Evolutionary conservation across 2,329 filamentous ascomycete genomes (phyloP), one percentile per base, ranked within the genome.

Genomic region (Zelopaecilomyces penicillatus): DNA sequence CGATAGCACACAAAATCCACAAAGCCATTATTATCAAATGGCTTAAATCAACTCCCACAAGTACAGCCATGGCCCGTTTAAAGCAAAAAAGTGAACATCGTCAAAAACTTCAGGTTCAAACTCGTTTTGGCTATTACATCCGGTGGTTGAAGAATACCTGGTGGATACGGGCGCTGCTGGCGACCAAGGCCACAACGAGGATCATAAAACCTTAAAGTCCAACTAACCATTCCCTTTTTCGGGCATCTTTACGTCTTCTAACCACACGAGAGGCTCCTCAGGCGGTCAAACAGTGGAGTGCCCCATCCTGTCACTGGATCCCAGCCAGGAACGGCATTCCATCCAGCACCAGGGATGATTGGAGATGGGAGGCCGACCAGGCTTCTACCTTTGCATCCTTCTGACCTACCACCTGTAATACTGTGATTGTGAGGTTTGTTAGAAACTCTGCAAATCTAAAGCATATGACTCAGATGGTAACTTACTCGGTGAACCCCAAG

Each of bases 401-500:
- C 33, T 0, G 60, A 63, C 36, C 50, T 58, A 30, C 65, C 65
- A 7, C 55, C 40, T 2, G 62, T 66, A 39, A 65, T 68, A 43
- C 66, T 67, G 33, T 4, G 29, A 27, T 4, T 4, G 9, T 6
- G 26, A 41, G n/a, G 30, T 50, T 42, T 33, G 7, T 19, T 4
- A 27, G 9, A 2, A 35, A 11, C 12, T 2, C 5, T 7, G 5
- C 5, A 9, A n/a, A 8, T 6, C 19, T 6, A 30, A 34, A 1
- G 32, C 10, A 4, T 19, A 12, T 27, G 29, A 34, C n/a, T 3
- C 30, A 32, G 4, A 19, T 19, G 19, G 19, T 30, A 5, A 54
- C 62, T 35, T 58, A 66, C 57, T 69, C 66, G 4, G 58, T 65
- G 19, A 69, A 64, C 3, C 49, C 65, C 7, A 43, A 31, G 5